Percentiles rank a stretch among this genome's conserved stretches.
phyloP scores from a whole-genome alignment of 306 rosid species.

The Vigna unguiculata region DNA sequence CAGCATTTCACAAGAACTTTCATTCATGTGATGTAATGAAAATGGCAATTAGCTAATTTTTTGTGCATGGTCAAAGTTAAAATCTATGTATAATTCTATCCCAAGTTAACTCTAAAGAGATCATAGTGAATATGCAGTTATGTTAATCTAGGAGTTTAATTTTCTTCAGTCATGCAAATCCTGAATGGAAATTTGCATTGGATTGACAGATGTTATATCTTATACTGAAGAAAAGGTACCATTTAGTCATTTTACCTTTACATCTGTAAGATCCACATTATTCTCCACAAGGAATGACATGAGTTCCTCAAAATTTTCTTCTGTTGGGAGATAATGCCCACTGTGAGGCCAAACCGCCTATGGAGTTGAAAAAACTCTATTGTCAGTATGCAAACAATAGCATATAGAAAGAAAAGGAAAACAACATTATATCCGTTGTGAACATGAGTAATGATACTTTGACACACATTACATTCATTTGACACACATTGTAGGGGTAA shows the following conservation, averaged over 20 bases:
- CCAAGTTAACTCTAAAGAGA: neutral
- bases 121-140: neutral
- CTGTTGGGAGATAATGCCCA: conserved; percentile 91
- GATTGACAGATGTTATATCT: conserved; percentile 13
- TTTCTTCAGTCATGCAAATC: conserved; percentile 12
- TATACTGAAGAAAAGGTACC: conserved; percentile 14
- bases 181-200: conserved; percentile 33
- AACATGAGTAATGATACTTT: no score
- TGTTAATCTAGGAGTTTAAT: conserved; percentile 3
- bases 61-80: conserved; percentile 18
- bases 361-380: conserved; percentile 27
- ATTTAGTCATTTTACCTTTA: conserved; percentile 58
- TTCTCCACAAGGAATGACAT: conserved; percentile 69
- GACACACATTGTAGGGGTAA: no score
- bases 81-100: neutral
- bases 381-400: conserved; percentile 33
- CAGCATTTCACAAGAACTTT: conserved; percentile 3
- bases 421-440: neutral
- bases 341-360: conserved; percentile 96
- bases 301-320: conserved; percentile 79
- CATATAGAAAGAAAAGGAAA: conserved; percentile 13
- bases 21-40: conserved; percentile 50
- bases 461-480: no score
- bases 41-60: neutral
- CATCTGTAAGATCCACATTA: conserved; percentile 70